Evolutionary conservation across 208 protist genomes (phyloP).

Genomic region (Acanthamoeba triangularis): DNA sequence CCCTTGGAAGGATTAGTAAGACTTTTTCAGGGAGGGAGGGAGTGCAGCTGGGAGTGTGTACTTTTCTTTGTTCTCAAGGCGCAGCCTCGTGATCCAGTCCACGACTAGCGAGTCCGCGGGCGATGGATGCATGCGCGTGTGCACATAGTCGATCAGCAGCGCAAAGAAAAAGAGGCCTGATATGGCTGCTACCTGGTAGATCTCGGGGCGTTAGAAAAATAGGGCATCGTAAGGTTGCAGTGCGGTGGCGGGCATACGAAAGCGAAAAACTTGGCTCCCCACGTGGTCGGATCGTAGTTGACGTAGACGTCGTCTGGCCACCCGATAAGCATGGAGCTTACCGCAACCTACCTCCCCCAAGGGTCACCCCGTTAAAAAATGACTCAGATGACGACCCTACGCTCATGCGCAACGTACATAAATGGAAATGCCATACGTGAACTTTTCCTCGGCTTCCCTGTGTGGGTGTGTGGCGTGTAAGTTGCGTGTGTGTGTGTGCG

Average conservation of each 20-base stretch:
- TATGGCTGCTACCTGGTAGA: constrained; percentile 20
- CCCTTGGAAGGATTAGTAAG: background rate
- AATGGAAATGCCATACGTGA: background rate
- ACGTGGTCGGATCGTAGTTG: background rate
- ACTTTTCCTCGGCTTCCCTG: background rate
- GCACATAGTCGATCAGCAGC: constrained; percentile 20
- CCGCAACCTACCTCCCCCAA: background rate
- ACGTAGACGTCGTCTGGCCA: constrained; percentile 29
- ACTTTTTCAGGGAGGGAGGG: background rate
- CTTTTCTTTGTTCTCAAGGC: constrained; percentile 11
- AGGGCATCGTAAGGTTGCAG: background rate
- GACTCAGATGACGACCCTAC: too few relatives aligned
- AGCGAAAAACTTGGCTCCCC: constrained; percentile 35
- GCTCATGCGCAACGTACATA: background rate
- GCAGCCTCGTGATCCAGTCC: constrained; percentile 32
- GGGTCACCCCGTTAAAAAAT: too few relatives aligned
- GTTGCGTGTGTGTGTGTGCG: background rate
- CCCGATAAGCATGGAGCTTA: constrained; percentile 6
- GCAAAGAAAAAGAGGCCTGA: constrained; percentile 52
- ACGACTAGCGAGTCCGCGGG: background rate
- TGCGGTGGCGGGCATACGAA: background rate
- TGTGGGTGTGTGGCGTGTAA: background rate
- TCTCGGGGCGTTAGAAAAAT: too few relatives aligned
- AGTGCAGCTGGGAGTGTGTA: background rate
- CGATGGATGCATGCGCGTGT: constrained; percentile 38